Evolutionary conservation across 805 yeast species (phyloP), one percentile per base, ranked within the genome.

Genomic region (Candida tibetensis): DNA sequence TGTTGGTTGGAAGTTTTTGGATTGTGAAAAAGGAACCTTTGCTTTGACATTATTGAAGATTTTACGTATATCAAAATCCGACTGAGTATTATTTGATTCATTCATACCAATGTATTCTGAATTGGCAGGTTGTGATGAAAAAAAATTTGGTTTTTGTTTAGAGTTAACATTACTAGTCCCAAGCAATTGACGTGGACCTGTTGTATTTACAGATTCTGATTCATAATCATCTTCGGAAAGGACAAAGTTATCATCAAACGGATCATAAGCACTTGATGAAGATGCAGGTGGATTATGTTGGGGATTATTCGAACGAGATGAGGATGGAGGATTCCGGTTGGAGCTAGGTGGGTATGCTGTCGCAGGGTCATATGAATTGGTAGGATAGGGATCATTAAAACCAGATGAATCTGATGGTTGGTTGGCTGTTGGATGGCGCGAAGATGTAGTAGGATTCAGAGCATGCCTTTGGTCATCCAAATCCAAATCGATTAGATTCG

Each of bases 51-150:
- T 50, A 16, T 43, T 44, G 44, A 47, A 58, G 25, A 58, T 54
- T 29, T 55, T 45, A 15, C 71, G 55, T 16, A 69, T 66, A 40
- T 68, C 72, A 36, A 67, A 69, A 28, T 65, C 69, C 5, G 66
- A 51, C 32, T 47, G 53, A 7, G 32, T 34, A 12, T 30, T 27
- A 4, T 41, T 53, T 22, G 45, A 49, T 35, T 52, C 51, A 17
- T 46, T 49, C 60, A 62, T 57, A 10, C 53, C 66, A 26, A 53
- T 46, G 36, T 62, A 61, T n/a, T 58, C 66, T 30, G 44, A 32
- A n/a, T 47, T 53, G 44, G 45, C 46, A 12, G 51, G 47, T 26
- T 41, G 32, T 31, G 25, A 40, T 28, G 48, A 39, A 35, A 65
- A 60, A 21, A 64, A 45, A 14, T 63, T 59, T 28, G 41, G 39